Base-by-base conservation (phyloP, 2,329 filamentous ascomycete genomes). In the Akanthomyces muscarius region DNA sequence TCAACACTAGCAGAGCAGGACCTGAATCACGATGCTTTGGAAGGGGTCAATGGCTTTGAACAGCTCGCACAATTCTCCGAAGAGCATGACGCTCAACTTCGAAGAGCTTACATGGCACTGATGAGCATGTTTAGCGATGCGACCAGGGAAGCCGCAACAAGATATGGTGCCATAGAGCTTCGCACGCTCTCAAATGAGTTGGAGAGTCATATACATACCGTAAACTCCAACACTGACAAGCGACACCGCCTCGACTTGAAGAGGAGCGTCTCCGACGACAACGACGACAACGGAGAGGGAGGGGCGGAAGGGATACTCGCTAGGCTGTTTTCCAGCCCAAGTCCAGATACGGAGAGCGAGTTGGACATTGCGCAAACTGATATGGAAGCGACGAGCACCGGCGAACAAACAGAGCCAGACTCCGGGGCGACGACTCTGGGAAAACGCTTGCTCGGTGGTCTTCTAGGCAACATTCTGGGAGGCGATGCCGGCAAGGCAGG, bases 111-210 rank as follows among this genome's bases (percentile, higher is more conserved):
- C 55, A 45, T 65, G 61, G 63, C 65, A 16, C 54, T 67, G 18
- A 45, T 67, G 11, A 63, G 65, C 61, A 61, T 66, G 65, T 62
- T 62, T 38, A 64, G 61, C 38, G 63, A 66, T 47, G 65, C 63
- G 5, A 64, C 66, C n/a, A 53, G 66, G 33, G 44, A 60, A 30
- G 61, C 63, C 1, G 65, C 66, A 5, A 48, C 47, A 1, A 50
- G 42, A 25, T 66, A 64, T 36, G 65, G 63, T 7, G 54, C 64
- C 6, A 45, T 58, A 5, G 65, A 67, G 44, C 55, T 67, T 28
- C 44, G n/a, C 5, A 47, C 53, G 41, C 42, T 67, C 3, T 64
- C 66, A 0, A 62, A 67, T 13, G 61, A 64, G 23, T 56, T 67
- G 5, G 62, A 67, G 55, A 23, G n/a, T 18, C 66, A 67, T 28